Evolutionary conservation across 345 rosid genomes (phyloP).

Genomic region (Populus deltoides): DNA sequence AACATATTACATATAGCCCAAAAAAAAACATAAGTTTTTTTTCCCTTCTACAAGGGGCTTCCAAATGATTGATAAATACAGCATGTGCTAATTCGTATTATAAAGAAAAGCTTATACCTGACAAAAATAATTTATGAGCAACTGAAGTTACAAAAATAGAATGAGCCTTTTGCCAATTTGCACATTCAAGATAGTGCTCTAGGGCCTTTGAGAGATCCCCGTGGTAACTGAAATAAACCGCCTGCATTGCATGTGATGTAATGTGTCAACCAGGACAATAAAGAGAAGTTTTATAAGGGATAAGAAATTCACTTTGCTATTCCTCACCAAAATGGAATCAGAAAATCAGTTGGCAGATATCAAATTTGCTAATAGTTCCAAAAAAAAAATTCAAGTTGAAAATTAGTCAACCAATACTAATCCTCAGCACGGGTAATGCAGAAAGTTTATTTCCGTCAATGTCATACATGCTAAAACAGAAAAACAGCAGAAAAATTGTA

Average conservation of each 20-base stretch:
- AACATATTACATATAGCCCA: background rate
- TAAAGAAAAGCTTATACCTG: conserved; percentile 47
- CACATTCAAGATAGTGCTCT: conserved; percentile 79
- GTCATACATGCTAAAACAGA: background rate
- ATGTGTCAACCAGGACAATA: conserved; percentile 2
- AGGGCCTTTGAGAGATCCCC: conserved; percentile 73
- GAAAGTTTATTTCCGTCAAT: background rate
- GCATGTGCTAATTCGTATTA: background rate
- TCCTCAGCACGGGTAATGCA: background rate
- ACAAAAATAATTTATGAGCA: conserved; percentile 65
- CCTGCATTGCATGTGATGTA: conserved; percentile 47
- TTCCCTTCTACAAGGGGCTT: background rate
- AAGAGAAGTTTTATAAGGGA: background rate
- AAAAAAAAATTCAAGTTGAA: background rate
- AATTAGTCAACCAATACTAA: background rate
- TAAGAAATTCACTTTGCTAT: background rate
- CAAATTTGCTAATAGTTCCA: background rate
- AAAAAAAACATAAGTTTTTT: too few relatives aligned
- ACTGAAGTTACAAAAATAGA: conserved; percentile 70
- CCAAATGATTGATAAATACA: background rate
- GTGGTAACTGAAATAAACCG: conserved; percentile 64
- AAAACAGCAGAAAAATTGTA: background rate
- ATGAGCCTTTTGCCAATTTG: conserved; percentile 91
- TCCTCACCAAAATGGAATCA: background rate
- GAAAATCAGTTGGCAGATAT: background rate